phyloP scores from a whole-genome alignment of 352 stramenopile species.

The Phytophthora sojae region DNA sequence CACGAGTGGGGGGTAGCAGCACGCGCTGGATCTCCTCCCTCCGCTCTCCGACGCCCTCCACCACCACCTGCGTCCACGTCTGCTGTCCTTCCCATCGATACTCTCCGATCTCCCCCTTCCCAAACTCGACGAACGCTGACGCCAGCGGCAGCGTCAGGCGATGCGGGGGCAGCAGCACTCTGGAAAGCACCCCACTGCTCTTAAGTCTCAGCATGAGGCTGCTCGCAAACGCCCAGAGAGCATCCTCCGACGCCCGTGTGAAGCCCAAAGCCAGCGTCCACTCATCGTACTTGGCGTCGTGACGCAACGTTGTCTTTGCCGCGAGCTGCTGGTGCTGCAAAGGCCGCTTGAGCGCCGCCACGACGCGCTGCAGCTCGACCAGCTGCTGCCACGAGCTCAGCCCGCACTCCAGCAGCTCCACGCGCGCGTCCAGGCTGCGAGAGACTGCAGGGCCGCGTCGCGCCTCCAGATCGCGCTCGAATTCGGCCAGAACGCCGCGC shows the following conservation, averaged over 20 bases:
- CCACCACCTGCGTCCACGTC: constrained; percentile 28
- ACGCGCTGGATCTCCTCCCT: constrained; percentile 35
- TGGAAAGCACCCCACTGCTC: constrained; percentile 50
- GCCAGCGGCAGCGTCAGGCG: constrained; percentile 26
- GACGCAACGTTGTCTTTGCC: constrained; percentile 25
- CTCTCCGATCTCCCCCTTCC: constrained; percentile 11
- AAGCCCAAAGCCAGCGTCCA: constrained; percentile 50
- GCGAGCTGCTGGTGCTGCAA: constrained; percentile 19
- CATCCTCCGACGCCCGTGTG: constrained; percentile 37
- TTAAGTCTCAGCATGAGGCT: constrained; percentile 50
- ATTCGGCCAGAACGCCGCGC: constrained; percentile 9
- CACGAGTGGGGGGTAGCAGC: constrained; percentile 26
- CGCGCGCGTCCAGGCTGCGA: constrained; percentile 9
- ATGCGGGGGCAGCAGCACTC: constrained; percentile 31
- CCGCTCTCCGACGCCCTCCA: constrained; percentile 13
- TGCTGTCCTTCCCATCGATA: constrained; percentile 41
- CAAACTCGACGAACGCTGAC: constrained; percentile 23
- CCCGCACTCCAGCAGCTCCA: constrained; percentile 59
- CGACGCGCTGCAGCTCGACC: constrained; percentile 52
- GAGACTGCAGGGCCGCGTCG: constrained; percentile 4
- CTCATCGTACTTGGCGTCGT: constrained; percentile 34
- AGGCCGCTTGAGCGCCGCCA: constrained; percentile 44
- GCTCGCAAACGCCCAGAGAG: constrained; percentile 55
- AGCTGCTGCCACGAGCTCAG: constrained; percentile 58
- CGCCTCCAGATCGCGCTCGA: constrained; percentile 16